Conservation (phyloP, 768 basidiomycete genomes). For the Chalciporus piperatus region DNA sequence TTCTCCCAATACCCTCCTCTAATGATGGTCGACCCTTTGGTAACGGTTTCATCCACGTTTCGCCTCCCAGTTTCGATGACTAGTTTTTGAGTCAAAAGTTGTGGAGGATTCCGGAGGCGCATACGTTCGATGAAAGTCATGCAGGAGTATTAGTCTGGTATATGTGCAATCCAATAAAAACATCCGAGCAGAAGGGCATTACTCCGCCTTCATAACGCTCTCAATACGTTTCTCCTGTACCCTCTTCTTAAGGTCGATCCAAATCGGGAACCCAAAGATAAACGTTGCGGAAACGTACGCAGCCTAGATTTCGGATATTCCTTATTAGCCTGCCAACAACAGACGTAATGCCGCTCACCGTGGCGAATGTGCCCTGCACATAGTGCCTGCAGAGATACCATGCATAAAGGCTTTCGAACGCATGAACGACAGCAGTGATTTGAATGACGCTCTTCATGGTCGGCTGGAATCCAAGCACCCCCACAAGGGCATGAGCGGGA, state of each 20-base stretch:
- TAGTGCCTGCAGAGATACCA: constrained; percentile 30
- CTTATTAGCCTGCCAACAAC: not conserved
- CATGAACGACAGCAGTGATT: constrained; percentile 11
- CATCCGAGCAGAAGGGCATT: too few relatives aligned
- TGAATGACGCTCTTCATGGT: constrained; percentile 10
- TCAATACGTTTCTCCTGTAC: constrained; percentile 71
- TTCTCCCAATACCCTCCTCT: too few relatives aligned
- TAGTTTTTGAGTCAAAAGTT: too few relatives aligned
- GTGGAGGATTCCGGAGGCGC: too few relatives aligned
- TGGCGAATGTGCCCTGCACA: constrained; percentile 16
- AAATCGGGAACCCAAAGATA: constrained; percentile 53
- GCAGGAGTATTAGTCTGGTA: too few relatives aligned
- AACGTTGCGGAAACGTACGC: constrained; percentile 53
- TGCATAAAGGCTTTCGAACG: constrained; percentile 27
- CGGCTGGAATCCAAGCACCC: constrained; percentile 16
- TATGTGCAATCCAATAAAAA: too few relatives aligned
- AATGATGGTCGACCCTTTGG: too few relatives aligned
- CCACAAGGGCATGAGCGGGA: constrained; percentile 18
- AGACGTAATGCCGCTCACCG: constrained; percentile 10
- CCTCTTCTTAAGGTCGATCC: constrained; percentile 50
- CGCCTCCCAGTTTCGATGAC: too few relatives aligned
- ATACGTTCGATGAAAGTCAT: too few relatives aligned
- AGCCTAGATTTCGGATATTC: constrained; percentile 33
- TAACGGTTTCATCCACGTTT: too few relatives aligned
- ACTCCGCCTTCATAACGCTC: constrained; percentile 76